Conservation (phyloP, 2,329 filamentous ascomycete species). For the Colletotrichum cordylinicola region DNA sequence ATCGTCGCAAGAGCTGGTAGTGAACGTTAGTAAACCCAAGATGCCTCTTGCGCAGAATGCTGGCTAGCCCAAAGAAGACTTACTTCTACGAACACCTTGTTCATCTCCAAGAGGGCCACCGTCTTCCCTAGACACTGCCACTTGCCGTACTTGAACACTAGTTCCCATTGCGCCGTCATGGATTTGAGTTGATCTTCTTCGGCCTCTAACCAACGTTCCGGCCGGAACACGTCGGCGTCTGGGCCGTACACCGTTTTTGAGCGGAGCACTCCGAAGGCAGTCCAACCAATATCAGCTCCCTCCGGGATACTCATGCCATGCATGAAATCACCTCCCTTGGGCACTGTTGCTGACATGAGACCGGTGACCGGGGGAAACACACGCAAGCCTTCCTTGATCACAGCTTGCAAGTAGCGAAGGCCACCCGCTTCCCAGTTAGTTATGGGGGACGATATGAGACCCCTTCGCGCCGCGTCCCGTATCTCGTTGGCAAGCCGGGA, state of each 20-base stretch:
- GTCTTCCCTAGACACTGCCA: constrained; percentile 52
- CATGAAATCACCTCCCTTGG: constrained; percentile 41
- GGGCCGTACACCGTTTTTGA: constrained; percentile 40
- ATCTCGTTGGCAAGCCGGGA: constrained; percentile 54
- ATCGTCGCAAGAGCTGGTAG: constrained; percentile 35
- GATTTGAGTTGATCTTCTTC: constrained; percentile 32
- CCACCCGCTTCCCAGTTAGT: constrained; percentile 40
- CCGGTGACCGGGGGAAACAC: constrained; percentile 49
- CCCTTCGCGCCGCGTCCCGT: constrained; percentile 33
- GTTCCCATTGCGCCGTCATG: constrained; percentile 45
- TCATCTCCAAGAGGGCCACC: constrained; percentile 49
- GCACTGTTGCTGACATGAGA: constrained; percentile 38
- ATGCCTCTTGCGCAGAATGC: background rate
- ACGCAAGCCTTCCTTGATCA: constrained; percentile 54
- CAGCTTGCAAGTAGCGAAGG: constrained; percentile 55
- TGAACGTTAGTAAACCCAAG: background rate
- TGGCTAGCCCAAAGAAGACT: constrained; percentile 11
- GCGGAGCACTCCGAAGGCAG: constrained; percentile 44
- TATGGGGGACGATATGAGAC: constrained; percentile 32
- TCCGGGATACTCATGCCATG: constrained; percentile 47
- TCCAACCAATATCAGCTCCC: constrained; percentile 50
- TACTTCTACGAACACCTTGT: constrained; percentile 50
- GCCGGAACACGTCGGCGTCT: constrained; percentile 48
- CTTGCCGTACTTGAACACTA: constrained; percentile 49
- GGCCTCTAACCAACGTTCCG: constrained; percentile 54